Conservation (phyloP, 2,329 filamentous ascomycete species). For the Juglanconis sp. region DNA sequence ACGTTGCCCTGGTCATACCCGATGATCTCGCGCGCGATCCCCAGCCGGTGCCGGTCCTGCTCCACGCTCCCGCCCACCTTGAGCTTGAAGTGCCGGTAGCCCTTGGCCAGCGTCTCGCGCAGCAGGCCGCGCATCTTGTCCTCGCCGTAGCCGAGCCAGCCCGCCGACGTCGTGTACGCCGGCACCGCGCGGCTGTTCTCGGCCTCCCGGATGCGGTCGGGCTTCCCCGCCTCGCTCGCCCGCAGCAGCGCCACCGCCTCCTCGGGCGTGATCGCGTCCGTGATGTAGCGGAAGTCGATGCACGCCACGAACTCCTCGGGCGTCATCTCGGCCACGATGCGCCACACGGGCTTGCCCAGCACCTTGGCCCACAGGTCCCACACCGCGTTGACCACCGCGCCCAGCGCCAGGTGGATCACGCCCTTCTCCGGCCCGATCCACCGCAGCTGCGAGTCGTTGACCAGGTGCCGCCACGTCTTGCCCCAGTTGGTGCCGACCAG, state of each 20-base stretch:
- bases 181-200: constrained; percentile 73
- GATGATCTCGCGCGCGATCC: constrained; percentile 74
- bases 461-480: constrained; percentile 86
- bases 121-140: constrained; percentile 79
- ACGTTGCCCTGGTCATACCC: constrained; percentile 80
- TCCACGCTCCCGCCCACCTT: constrained; percentile 77
- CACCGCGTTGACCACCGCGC: constrained; percentile 83
- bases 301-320: constrained; percentile 83
- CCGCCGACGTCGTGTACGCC: constrained; percentile 85
- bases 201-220: constrained; percentile 69
- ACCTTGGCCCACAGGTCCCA: constrained; percentile 96
- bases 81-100: constrained; percentile 85
- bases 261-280: constrained; percentile 83
- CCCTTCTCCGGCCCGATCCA: constrained; percentile 96
- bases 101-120: constrained; percentile 69
- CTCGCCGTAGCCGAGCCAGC: constrained; percentile 88
- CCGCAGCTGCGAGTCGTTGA: constrained; percentile 82
- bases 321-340: constrained; percentile 83
- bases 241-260: constrained; percentile 73
- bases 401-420: constrained; percentile 87
- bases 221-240: constrained; percentile 64
- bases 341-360: constrained; percentile 84
- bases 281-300: constrained; percentile 94
- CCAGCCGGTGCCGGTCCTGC: constrained; percentile 66
- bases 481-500: constrained; percentile 75